Base-by-base conservation (phyloP, 1,139 yeast genomes). In the Kodamaea arcana region DNA sequence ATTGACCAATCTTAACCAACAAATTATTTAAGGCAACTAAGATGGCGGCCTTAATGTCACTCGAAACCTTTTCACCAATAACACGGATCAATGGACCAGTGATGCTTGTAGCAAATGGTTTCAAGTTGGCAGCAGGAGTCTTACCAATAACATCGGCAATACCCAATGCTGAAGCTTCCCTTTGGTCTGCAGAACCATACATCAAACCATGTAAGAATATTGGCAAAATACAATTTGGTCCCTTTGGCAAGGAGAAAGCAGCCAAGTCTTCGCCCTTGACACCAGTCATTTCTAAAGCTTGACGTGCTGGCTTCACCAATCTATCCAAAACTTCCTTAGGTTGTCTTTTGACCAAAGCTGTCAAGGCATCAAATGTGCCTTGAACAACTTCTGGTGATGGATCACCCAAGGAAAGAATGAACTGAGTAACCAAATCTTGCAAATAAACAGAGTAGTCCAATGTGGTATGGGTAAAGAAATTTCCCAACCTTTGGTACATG, bases 61-160 rank as follows among this genome's bases (percentile, higher is more conserved):
- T 75, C 22, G 82, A 76, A 47, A 86, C 92, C 58, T 95, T 80
- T 62, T 94, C 99, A 51, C 99, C 98, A 56, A 92, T 86, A 39
- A 90, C 95, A 72, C 99, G 87, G 63, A 94, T 94, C 56, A 94
- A 74, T 31, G 98, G 98, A 63, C 99, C 99, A 24, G 97, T 90
- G 46, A 94, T 86, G 29, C 81, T 80, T 9, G 98, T 92, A 17
- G 94, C 96, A 60, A 82, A 85, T 27, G 96, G 87, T 58, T 80
- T 85, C 60, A 94, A 75, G 47, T 75, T 75, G 22, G 75, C 78
- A 4, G 94, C 79, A 24, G 95, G 94, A 0, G 97, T 86, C 54
- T 88, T 81, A 34, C 82, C 85, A 38, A 90, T 84, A 43, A 92
- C 67, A 51, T 83, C 94, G 8, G 95, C 94, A 54, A 94, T 86